Percentiles rank a stretch among this genome's conserved stretches.
Evolutionary conservation across 352 stramenopile genomes (phyloP).

Genomic region (Thraustochytrium sp.): DNA sequence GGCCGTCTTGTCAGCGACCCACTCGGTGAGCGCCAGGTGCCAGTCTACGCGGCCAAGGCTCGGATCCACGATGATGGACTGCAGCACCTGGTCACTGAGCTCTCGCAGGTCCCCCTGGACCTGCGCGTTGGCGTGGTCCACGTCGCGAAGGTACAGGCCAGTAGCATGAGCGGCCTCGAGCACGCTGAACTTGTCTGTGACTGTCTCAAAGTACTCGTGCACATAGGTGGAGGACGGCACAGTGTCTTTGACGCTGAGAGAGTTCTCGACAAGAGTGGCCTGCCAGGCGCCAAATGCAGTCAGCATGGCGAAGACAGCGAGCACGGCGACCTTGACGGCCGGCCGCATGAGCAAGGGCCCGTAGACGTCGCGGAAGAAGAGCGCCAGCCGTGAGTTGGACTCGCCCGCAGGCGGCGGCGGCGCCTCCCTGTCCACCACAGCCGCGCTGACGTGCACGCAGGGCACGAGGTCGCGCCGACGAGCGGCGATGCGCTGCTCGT

Average conservation of each 20-base stretch:
- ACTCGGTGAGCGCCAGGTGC: neutral
- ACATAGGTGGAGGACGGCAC: slow-evolving; percentile 2
- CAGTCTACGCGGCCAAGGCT: slow-evolving; percentile 23
- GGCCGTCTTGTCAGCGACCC: neutral
- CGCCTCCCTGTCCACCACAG: neutral
- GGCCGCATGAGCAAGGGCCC: neutral
- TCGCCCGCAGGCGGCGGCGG: neutral
- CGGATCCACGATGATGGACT: neutral
- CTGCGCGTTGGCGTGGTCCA: neutral
- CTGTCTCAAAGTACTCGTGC: slow-evolving; percentile 7
- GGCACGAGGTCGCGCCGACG: neutral
- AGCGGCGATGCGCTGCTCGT: neutral
- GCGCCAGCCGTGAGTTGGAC: neutral
- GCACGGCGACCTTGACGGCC: neutral
- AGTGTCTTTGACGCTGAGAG: neutral
- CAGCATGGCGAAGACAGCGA: neutral
- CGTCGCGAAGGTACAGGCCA: neutral
- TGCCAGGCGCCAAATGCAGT: neutral
- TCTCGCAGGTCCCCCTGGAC: neutral
- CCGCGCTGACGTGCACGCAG: neutral
- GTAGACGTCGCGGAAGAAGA: neutral
- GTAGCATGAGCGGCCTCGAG: neutral
- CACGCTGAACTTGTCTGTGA: neutral
- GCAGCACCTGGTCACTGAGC: neutral
- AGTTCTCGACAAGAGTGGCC: neutral